Percentiles rank a stretch among this genome's conserved stretches.
Conservation (phyloP, 176 grass and related monocot species). For the Juncus effusus region DNA sequence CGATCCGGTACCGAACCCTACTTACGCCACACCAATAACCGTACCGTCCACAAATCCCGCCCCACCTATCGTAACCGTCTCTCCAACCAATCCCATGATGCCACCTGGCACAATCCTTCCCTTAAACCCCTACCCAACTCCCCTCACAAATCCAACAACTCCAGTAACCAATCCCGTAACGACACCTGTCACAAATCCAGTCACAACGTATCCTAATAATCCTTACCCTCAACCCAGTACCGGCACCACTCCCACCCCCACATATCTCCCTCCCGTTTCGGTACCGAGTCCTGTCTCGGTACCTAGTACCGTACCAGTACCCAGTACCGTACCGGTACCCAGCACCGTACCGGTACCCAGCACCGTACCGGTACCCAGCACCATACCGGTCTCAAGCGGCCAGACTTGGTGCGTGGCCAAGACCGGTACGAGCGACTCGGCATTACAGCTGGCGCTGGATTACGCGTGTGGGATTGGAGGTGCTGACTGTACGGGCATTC, state of each 20-base stretch:
- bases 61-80: slow-evolving; percentile 35
- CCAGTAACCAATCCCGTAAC: slow-evolving; percentile 40
- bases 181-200: slow-evolving; percentile 64
- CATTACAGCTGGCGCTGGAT: slow-evolving; percentile 66
- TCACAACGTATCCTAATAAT: slow-evolving; percentile 46
- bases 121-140: slow-evolving; percentile 31
- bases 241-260: slow-evolving; percentile 11
- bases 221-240: slow-evolving; percentile 21
- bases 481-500: slow-evolving; percentile 81
- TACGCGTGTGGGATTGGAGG: slow-evolving; percentile 79
- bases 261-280: slow-evolving; percentile 27
- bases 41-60: slow-evolving; percentile 56
- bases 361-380: not conserved
- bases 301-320: slow-evolving; percentile 37
- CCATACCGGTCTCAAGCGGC: slow-evolving; percentile 34
- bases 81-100: slow-evolving; percentile 41
- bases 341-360: slow-evolving; percentile 11
- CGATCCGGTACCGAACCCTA: slow-evolving; percentile 48
- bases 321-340: slow-evolving; percentile 19
- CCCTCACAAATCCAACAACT: slow-evolving; percentile 29
- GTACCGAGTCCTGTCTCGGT: slow-evolving; percentile 34
- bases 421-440: slow-evolving; percentile 38
- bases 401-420: slow-evolving; percentile 80
- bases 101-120: slow-evolving; percentile 35
- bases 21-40: slow-evolving; percentile 38